phyloP scores from a whole-genome alignment of 2,329 filamentous ascomycete species.

The Lasiodiplodia sp. region DNA sequence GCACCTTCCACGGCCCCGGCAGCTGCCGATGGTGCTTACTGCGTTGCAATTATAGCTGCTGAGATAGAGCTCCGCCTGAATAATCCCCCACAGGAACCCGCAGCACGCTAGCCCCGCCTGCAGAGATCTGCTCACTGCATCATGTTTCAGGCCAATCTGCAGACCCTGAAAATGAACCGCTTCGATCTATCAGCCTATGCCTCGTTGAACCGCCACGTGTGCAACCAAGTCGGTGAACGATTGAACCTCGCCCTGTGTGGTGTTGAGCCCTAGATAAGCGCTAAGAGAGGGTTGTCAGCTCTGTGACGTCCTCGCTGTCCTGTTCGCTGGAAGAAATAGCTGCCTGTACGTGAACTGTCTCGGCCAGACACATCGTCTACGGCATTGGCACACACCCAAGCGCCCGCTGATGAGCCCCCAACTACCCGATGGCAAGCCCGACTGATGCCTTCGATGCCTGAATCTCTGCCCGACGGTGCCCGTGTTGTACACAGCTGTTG shows the following conservation, averaged over 20 bases:
- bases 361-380: not conserved
- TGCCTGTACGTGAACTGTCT: constrained; percentile 34
- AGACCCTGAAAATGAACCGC: constrained; percentile 23
- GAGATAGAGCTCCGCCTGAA: constrained; percentile 44
- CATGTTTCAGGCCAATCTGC: constrained; percentile 36
- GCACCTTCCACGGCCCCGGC: constrained; percentile 42
- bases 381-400: not conserved
- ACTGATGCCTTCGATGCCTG: not conserved
- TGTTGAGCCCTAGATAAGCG: constrained; percentile 41
- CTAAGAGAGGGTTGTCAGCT: constrained; percentile 40
- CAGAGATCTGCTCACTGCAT: constrained; percentile 40
- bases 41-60: constrained; percentile 32
- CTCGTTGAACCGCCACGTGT: constrained; percentile 38
- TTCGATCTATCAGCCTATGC: not conserved
- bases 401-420: not conserved
- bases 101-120: constrained; percentile 35
- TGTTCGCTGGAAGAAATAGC: constrained; percentile 30
- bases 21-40: constrained; percentile 38
- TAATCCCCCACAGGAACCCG: not conserved
- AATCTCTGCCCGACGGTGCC: not conserved
- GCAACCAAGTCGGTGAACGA: constrained; percentile 42
- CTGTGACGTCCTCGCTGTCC: constrained; percentile 33
- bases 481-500: not conserved
- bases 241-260: constrained; percentile 41
- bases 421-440: no score